These are phyloP conservation scores for Calycina herbarum DNA, from an alignment of 2,329 filamentous ascomycete genomes.

Conservation along the genomic window DNA sequence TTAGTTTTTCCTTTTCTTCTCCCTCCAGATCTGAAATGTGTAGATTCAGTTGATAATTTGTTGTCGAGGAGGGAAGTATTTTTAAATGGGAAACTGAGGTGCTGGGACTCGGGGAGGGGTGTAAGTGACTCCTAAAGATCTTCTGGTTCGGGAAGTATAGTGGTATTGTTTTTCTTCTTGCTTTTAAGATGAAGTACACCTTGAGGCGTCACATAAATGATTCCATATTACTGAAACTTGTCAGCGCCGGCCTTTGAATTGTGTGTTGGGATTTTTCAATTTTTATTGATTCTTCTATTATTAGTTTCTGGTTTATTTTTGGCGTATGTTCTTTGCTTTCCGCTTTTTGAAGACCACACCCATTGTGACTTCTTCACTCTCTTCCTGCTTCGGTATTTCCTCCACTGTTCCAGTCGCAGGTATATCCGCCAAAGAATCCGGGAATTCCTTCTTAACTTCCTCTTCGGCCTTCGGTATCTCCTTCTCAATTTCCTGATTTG, in stretches of 20 bases:
- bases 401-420: slow-evolving; percentile 24
- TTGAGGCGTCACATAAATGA: no score
- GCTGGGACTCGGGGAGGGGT: no score
- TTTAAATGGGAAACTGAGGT: no score
- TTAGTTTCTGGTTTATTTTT: slow-evolving; percentile 45
- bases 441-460: slow-evolving; percentile 31
- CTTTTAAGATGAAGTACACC: no score
- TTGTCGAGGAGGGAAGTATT: no score
- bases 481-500: not conserved
- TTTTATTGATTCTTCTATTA: not conserved
- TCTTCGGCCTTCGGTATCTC: slow-evolving; percentile 1
- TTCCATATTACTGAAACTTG: not conserved
- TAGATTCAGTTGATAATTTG: no score
- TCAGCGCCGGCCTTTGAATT: not conserved
- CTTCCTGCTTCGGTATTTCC: slow-evolving; percentile 34
- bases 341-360: slow-evolving; percentile 78
- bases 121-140: no score
- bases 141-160: no score
- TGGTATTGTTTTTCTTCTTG: no score
- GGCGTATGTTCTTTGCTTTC: slow-evolving; percentile 65
- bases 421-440: slow-evolving; percentile 38
- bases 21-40: no score
- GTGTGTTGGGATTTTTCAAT: not conserved
- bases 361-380: slow-evolving; percentile 34
- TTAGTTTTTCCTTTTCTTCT: no score